These are phyloP conservation scores for Colletotrichum liriopes DNA, from an alignment of 2,329 filamentous ascomycete species.

Conservation along the genomic window DNA sequence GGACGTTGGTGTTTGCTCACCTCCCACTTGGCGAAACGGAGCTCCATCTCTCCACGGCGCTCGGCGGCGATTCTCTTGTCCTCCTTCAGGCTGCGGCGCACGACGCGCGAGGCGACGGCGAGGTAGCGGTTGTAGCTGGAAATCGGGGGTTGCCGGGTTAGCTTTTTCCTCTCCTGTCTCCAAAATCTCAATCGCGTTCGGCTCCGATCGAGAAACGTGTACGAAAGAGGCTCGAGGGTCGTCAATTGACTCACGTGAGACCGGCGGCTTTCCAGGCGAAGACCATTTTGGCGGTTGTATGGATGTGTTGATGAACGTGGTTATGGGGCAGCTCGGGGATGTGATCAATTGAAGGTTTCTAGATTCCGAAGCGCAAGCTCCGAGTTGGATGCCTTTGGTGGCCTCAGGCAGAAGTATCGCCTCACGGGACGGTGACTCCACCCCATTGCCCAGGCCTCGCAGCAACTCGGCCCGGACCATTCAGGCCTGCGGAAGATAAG, in stretches of 20 bases:
- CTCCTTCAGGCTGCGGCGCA: constrained; percentile 98
- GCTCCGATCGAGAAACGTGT: background rate
- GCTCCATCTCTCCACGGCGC: constrained; percentile 89
- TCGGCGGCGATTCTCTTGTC: constrained; percentile 90
- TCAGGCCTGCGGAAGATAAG: constrained; percentile 5
- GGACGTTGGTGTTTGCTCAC: constrained; percentile 69
- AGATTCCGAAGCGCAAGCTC: constrained; percentile 43
- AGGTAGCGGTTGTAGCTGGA: constrained; percentile 99
- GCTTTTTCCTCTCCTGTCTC: constrained; percentile 47
- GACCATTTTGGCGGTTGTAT: constrained; percentile 80
- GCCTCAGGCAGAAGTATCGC: constrained; percentile 35
- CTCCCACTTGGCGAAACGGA: constrained; percentile 95
- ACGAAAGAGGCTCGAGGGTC: constrained; percentile 11
- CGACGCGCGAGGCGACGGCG: constrained; percentile 91
- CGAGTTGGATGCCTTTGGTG: constrained; percentile 44
- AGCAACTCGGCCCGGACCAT: constrained; percentile 28
- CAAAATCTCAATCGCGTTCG: background rate
- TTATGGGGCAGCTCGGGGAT: constrained; percentile 49
- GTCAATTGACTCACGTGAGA: constrained; percentile 81
- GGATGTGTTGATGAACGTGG: constrained; percentile 51
- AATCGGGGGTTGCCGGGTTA: constrained; percentile 50
- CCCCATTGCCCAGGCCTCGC: background rate
- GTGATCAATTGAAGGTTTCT: constrained; percentile 53
- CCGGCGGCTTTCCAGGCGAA: constrained; percentile 99
- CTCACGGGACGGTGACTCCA: background rate